Evolutionary conservation across 1,139 yeast genomes (phyloP).

Genomic region (Candida gigantensis): DNA sequence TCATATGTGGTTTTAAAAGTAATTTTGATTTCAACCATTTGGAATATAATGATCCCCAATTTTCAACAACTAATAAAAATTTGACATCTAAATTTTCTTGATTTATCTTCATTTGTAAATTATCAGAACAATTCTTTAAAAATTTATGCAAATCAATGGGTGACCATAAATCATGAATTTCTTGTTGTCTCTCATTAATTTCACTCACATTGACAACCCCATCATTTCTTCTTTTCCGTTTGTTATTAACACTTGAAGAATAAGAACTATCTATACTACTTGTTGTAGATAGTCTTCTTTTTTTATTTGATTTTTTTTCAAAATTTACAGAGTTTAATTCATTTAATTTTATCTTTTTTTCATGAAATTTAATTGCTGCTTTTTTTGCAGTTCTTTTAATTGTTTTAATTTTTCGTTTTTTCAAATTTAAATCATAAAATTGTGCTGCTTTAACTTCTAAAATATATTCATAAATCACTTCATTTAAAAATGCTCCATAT

Average conservation of each 20-base stretch:
- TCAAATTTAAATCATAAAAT: slow-evolving; percentile 25
- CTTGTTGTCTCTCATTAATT: slow-evolving; percentile 30
- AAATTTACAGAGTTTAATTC: slow-evolving; percentile 45
- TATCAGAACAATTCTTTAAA: slow-evolving; percentile 22
- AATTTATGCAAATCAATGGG: slow-evolving; percentile 36
- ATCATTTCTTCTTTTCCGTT: slow-evolving; percentile 15
- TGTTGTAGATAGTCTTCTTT: slow-evolving; percentile 25
- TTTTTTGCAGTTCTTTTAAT: slow-evolving; percentile 27
- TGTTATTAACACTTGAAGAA: slow-evolving; percentile 9
- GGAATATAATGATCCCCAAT: slow-evolving; percentile 43
- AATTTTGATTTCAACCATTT: slow-evolving; percentile 50
- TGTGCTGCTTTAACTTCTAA: slow-evolving; percentile 45
- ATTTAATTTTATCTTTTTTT: slow-evolving; percentile 33
- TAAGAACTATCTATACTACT: slow-evolving; percentile 11
- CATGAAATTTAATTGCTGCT: slow-evolving; percentile 22
- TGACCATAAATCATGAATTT: slow-evolving; percentile 41
- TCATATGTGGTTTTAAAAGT: slow-evolving; percentile 28
- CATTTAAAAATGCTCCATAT: slow-evolving; percentile 61
- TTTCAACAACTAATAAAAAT: slow-evolving; percentile 44
- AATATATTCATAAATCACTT: slow-evolving; percentile 45
- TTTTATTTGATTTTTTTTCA: slow-evolving; percentile 20
- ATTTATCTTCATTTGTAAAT: slow-evolving; percentile 24
- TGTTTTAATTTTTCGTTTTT: slow-evolving; percentile 23
- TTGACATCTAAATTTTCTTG: slow-evolving; percentile 23
- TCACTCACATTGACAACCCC: slow-evolving; percentile 18